Percentiles rank a stretch among this genome's conserved stretches.
Conservation (phyloP, 768 basidiomycete genomes). For the Obba rivulosa region DNA sequence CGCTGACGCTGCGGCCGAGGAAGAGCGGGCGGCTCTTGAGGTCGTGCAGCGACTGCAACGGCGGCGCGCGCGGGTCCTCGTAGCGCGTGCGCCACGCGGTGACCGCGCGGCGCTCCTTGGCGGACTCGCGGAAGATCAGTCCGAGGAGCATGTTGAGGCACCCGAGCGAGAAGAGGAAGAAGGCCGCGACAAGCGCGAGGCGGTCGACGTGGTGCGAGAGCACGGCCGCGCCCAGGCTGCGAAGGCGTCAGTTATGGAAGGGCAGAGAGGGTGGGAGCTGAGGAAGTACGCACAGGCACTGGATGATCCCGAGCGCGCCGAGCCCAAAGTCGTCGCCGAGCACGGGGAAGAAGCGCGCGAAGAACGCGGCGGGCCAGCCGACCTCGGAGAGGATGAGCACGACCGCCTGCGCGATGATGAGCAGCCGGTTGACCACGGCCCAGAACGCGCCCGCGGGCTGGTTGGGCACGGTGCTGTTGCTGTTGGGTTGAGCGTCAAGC, state of each 20-base stretch:
- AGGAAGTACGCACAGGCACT: slow-evolving; percentile 46
- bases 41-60: slow-evolving; percentile 18
- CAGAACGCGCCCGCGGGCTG: slow-evolving; percentile 90
- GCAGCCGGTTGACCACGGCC: slow-evolving; percentile 81
- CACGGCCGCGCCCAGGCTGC: slow-evolving; percentile 50
- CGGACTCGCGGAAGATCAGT: slow-evolving; percentile 68
- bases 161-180: slow-evolving; percentile 87
- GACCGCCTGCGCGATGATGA: slow-evolving; percentile 82
- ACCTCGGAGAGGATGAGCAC: slow-evolving; percentile 80
- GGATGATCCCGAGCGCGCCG: slow-evolving; percentile 82
- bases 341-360: slow-evolving; percentile 81
- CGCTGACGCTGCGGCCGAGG: slow-evolving; percentile 5
- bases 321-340: slow-evolving; percentile 81
- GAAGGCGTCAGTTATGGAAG: background rate
- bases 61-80: slow-evolving; percentile 30
- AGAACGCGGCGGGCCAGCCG: slow-evolving; percentile 74
- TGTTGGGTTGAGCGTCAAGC: slow-evolving; percentile 26
- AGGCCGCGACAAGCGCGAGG: slow-evolving; percentile 87
- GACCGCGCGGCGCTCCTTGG: slow-evolving; percentile 62
- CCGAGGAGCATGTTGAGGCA: slow-evolving; percentile 74
- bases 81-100: slow-evolving; percentile 61
- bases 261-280: background rate
- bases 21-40: slow-evolving; percentile 2
- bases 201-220: slow-evolving; percentile 66
- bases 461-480: slow-evolving; percentile 78